phyloP scores from a whole-genome alignment of 306 rosid genomes.

The Cicer cuneatum region DNA sequence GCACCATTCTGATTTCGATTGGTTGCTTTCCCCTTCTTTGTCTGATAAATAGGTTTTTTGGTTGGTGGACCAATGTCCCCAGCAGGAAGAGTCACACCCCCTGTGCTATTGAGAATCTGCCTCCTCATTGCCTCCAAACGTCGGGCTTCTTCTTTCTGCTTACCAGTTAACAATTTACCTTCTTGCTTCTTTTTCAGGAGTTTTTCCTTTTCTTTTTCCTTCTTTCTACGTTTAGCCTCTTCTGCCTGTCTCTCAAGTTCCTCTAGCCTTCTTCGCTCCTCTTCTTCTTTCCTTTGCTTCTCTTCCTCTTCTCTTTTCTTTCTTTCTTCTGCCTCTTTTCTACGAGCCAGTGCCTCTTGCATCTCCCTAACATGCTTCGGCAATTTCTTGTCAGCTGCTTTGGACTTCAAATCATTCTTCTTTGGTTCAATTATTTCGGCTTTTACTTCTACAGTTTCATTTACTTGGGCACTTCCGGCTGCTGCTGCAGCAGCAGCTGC shows the following conservation, averaged over 20 bases:
- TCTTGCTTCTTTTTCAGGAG: conserved; percentile 66
- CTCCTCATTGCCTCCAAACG: conserved; percentile 82
- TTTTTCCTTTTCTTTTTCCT: conserved; percentile 92
- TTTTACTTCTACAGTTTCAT: conserved; percentile 57
- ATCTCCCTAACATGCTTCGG: conserved; percentile 99
- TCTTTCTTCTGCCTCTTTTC: conserved; percentile 86
- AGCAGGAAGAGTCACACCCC: conserved; percentile 54
- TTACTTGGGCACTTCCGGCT: conserved; percentile 46
- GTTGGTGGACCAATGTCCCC: conserved; percentile 63
- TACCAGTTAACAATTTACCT: conserved; percentile 74
- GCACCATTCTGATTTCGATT: conserved; percentile 66
- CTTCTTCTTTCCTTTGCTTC: conserved; percentile 87
- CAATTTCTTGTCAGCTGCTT: conserved; percentile 82
- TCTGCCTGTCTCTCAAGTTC: conserved; percentile 85
- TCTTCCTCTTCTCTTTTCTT: conserved; percentile 86
- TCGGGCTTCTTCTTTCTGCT: conserved; percentile 87
- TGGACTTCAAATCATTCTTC: conserved; percentile 74
- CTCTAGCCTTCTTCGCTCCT: conserved; percentile 75
- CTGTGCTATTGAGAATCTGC: conserved; percentile 69
- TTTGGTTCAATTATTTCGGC: conserved; percentile 61
- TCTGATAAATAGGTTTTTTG: conserved; percentile 81
- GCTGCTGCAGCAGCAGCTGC: conserved; percentile 57
- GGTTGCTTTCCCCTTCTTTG: conserved; percentile 67
- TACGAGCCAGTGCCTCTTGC: conserved; percentile 91
- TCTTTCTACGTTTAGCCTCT: conserved; percentile 80